Conservation (phyloP, 2,329 filamentous ascomycete species). For the Fusarium incarnatum region DNA sequence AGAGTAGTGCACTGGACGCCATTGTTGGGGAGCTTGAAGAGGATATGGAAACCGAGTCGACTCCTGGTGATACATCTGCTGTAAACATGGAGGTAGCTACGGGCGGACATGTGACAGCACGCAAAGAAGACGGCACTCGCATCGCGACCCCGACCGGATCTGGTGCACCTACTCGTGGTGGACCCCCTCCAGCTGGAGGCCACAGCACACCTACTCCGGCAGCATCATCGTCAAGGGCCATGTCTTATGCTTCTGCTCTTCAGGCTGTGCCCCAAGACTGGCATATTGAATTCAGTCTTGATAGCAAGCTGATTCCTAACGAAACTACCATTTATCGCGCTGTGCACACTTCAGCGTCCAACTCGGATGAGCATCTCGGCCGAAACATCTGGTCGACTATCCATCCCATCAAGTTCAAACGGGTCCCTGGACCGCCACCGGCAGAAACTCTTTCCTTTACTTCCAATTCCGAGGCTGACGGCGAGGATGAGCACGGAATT, state of each 20-base stretch:
- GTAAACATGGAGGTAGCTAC: conserved; percentile 92
- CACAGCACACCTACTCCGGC: conserved; percentile 62
- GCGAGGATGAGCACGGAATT: conserved; percentile 69
- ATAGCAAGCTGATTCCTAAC: conserved; percentile 84
- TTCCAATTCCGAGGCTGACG: conserved; percentile 58
- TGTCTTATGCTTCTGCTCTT: conserved; percentile 87
- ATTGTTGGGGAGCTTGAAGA: conserved; percentile 93
- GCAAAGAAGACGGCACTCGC: conserved; percentile 90
- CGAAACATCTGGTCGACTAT: conserved; percentile 90
- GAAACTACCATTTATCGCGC: conserved; percentile 97
- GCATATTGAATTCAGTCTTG: conserved; percentile 96
- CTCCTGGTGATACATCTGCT: conserved; percentile 78
- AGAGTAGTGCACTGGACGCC: conserved; percentile 78
- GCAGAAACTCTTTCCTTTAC: conserved; percentile 75
- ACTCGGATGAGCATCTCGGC: conserved; percentile 71
- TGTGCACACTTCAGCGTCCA: conserved; percentile 73
- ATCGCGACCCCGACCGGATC: conserved; percentile 83
- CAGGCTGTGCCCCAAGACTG: conserved; percentile 88
- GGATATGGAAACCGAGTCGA: conserved; percentile 77
- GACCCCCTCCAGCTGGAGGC: conserved; percentile 54
- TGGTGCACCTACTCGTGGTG: conserved; percentile 54
- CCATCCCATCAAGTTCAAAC: conserved; percentile 91
- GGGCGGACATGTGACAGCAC: conserved; percentile 88
- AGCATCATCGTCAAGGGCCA: conserved; percentile 71
- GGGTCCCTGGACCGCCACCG: conserved; percentile 84